phyloP scores from a whole-genome alignment of 179 eudicot genomes.

The Gypsophila paniculata region DNA sequence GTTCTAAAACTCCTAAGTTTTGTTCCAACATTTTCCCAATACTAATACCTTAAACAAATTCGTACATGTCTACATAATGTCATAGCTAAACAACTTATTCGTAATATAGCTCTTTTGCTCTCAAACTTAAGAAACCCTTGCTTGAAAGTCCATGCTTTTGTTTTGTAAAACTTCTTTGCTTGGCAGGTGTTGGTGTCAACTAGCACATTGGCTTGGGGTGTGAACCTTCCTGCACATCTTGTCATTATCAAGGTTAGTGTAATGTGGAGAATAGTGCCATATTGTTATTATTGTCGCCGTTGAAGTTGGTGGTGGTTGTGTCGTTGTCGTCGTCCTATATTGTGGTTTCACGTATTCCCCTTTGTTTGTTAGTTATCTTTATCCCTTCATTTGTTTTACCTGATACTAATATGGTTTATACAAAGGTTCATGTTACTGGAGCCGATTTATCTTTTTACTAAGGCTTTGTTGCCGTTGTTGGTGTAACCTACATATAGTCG shows the following conservation, averaged over 20 bases:
- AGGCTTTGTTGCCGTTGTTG: not conserved
- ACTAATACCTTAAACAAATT: not conserved
- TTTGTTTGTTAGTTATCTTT: not conserved
- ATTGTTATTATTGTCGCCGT: not conserved
- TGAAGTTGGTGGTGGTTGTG: no score
- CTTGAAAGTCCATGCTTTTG: not conserved
- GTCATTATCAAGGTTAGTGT: constrained; percentile 84
- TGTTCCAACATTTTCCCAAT: not conserved
- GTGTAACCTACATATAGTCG: not conserved
- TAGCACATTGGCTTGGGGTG: constrained; percentile 99
- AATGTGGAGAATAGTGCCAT: not conserved
- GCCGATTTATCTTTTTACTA: not conserved
- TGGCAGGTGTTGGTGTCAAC: constrained; percentile 90
- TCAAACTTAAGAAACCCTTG: constrained; percentile 4
- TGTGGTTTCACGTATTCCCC: not conserved
- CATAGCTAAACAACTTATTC: not conserved
- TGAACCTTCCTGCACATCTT: constrained; percentile 98
- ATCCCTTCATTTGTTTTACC: not conserved
- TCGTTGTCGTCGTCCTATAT: no score
- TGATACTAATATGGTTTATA: no score
- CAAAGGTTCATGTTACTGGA: not conserved
- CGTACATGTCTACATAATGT: not conserved
- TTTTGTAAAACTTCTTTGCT: constrained; percentile 8
- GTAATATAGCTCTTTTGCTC: constrained; percentile 9
- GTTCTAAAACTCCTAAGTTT: constrained; percentile 26